Conservation (phyloP, 306 rosid genomes). For the Pyrus pyrifolia region DNA sequence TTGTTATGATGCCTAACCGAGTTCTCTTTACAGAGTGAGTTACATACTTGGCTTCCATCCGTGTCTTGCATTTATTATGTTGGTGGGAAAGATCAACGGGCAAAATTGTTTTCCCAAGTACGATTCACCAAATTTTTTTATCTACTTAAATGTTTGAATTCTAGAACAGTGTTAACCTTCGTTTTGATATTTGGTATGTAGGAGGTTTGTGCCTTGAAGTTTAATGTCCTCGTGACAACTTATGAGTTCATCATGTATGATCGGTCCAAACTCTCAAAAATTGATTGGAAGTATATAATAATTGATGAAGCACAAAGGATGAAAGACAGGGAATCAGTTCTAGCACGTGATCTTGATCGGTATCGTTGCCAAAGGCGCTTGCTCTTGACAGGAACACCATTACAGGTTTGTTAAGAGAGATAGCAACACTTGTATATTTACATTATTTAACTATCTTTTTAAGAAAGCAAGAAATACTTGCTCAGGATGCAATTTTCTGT, state of each 20-base stretch:
- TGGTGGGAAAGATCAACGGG: slow-evolving; percentile 83
- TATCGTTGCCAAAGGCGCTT: slow-evolving; percentile 93
- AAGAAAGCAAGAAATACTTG: not conserved
- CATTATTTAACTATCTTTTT: not conserved
- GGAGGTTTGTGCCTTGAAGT: slow-evolving; percentile 94
- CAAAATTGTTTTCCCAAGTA: slow-evolving; percentile 91
- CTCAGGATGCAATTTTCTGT: not conserved
- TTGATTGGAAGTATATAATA: slow-evolving; percentile 94
- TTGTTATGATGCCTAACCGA: slow-evolving; percentile 16
- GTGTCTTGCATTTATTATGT: slow-evolving; percentile 94
- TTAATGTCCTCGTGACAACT: slow-evolving; percentile 97
- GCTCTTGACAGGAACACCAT: slow-evolving; percentile 95
- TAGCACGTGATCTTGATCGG: slow-evolving; percentile 97
- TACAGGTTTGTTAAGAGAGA: slow-evolving; percentile 52
- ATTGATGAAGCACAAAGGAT: slow-evolving; percentile 99
- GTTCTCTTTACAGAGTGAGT: slow-evolving; percentile 71
- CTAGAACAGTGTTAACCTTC: slow-evolving; percentile 7
- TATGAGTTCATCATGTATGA: slow-evolving; percentile 99
- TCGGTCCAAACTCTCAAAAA: slow-evolving; percentile 87
- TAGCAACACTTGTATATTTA: not conserved
- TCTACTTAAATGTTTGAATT: slow-evolving; percentile 9
- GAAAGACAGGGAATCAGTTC: slow-evolving; percentile 97
- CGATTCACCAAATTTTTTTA: slow-evolving; percentile 28
- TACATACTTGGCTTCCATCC: slow-evolving; percentile 88
- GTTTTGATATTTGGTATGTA: slow-evolving; percentile 25